These are phyloP conservation scores for Dactylellina leptospora DNA, from an alignment of 2,329 filamentous ascomycete genomes.

Conservation along the genomic window DNA sequence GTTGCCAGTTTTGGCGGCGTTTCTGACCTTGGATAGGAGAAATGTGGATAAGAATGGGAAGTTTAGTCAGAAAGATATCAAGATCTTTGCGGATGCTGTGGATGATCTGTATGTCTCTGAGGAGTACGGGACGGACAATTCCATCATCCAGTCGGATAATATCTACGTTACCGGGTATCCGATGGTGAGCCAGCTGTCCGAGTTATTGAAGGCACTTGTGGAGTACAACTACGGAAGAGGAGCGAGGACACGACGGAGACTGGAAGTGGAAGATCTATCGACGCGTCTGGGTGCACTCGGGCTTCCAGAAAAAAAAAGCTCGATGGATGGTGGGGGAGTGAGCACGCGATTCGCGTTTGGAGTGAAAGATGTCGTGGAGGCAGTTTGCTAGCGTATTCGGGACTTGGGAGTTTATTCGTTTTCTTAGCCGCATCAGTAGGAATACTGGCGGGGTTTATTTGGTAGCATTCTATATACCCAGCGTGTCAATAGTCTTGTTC, in stretches of 20 bases:
- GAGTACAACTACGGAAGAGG: slow-evolving; percentile 48
- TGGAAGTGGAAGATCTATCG: slow-evolving; percentile 21
- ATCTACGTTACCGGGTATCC: slow-evolving; percentile 42
- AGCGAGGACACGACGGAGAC: slow-evolving; percentile 17
- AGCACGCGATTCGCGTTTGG: slow-evolving; percentile 32
- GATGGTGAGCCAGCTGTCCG: slow-evolving; percentile 40
- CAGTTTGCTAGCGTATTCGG: background rate
- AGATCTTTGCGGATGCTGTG: slow-evolving; percentile 39
- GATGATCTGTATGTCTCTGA: slow-evolving; percentile 41
- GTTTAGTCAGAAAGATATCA: slow-evolving; percentile 28
- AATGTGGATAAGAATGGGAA: slow-evolving; percentile 35
- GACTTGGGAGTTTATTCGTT: background rate
- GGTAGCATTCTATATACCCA: background rate
- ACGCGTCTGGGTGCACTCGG: slow-evolving; percentile 16
- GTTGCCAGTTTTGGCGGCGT: slow-evolving; percentile 29
- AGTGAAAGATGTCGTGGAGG: slow-evolving; percentile 29
- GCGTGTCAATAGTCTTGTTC: no score
- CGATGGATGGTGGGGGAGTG: slow-evolving; percentile 11
- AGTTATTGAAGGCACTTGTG: slow-evolving; percentile 32
- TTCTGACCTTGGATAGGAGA: slow-evolving; percentile 39
- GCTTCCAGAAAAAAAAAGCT: slow-evolving; percentile 31
- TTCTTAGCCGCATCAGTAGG: slow-evolving; percentile 1
- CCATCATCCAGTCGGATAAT: slow-evolving; percentile 33
- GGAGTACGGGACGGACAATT: slow-evolving; percentile 36
- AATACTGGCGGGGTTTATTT: background rate